A percentile compares a stretch with the other conserved stretches of the same genome.
Conservation (phyloP, 805 yeast species). For the Debaryomyces prosopidis region DNA sequence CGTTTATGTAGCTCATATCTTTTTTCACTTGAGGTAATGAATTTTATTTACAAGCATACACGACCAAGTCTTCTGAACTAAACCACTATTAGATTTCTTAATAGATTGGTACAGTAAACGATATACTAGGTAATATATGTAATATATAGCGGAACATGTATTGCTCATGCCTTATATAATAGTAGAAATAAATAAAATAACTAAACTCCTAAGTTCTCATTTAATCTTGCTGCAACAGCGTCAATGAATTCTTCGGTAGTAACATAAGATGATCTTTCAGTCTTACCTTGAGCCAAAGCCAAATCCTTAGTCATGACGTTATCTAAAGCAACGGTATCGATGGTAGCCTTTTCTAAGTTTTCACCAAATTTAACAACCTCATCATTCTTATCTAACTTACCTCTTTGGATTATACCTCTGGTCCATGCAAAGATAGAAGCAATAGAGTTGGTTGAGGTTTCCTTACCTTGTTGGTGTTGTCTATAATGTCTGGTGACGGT, state of each 20-base stretch:
- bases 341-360: conserved; percentile 75
- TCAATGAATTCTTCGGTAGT: conserved; percentile 90
- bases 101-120: too few relatives aligned
- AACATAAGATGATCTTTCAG: conserved; percentile 78
- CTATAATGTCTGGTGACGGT: conserved; percentile 97
- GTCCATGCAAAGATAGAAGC: conserved; percentile 98
- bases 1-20: background rate
- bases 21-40: background rate
- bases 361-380: conserved; percentile 82
- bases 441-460: conserved; percentile 95
- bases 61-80: background rate
- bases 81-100: too few relatives aligned
- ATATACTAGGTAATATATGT: too few relatives aligned
- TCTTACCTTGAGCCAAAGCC: conserved; percentile 86
- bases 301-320: conserved; percentile 95
- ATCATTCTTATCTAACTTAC: conserved; percentile 82
- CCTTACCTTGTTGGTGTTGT: conserved; percentile 94
- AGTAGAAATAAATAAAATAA: background rate
- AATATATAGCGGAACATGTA: too few relatives aligned
- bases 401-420: conserved; percentile 90
- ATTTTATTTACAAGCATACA: background rate
- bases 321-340: conserved; percentile 81
- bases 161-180: too few relatives aligned
- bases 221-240: conserved; percentile 71
- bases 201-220: conserved; percentile 23